Evolutionary conservation across 306 rosid genomes (phyloP).

Genomic region (Aeschynomene evenia): DNA sequence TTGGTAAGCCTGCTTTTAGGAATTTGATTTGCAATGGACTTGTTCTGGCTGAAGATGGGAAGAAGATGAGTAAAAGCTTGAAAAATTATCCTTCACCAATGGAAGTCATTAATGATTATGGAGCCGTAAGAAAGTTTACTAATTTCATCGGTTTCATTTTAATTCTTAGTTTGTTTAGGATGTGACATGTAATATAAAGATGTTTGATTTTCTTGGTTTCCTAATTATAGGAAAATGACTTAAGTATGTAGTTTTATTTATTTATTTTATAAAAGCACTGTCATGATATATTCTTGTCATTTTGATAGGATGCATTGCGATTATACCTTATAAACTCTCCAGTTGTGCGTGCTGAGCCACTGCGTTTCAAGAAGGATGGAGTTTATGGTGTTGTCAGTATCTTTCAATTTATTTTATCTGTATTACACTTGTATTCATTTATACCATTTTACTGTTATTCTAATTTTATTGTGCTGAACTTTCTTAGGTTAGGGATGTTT

Average conservation of each 20-base stretch:
- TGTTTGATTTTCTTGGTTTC: conserved; percentile 18
- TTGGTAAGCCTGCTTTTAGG: conserved; percentile 89
- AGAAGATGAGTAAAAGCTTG: conserved; percentile 95
- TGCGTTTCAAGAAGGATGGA: conserved; percentile 94
- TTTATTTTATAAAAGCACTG: neutral
- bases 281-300: conserved; percentile 14
- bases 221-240: neutral
- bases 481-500: conserved; percentile 87
- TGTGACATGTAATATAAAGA: conserved; percentile 15
- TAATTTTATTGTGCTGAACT: conserved; percentile 26
- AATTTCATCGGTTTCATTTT: neutral
- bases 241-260: neutral
- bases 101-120: conserved; percentile 81
- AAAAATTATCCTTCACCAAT: conserved; percentile 90
- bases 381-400: conserved; percentile 96
- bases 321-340: conserved; percentile 92
- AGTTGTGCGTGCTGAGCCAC: conserved; percentile 93
- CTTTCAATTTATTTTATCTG: conserved; percentile 1
- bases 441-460: neutral
- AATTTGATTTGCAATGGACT: conserved; percentile 98
- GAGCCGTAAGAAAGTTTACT: conserved; percentile 64
- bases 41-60: conserved; percentile 96
- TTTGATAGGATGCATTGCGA: conserved; percentile 82
- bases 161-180: neutral
- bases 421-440: conserved; percentile 8